Base-by-base conservation (phyloP, 1,284 basidiomycete genomes). In the Cryptococcus sp. region DNA sequence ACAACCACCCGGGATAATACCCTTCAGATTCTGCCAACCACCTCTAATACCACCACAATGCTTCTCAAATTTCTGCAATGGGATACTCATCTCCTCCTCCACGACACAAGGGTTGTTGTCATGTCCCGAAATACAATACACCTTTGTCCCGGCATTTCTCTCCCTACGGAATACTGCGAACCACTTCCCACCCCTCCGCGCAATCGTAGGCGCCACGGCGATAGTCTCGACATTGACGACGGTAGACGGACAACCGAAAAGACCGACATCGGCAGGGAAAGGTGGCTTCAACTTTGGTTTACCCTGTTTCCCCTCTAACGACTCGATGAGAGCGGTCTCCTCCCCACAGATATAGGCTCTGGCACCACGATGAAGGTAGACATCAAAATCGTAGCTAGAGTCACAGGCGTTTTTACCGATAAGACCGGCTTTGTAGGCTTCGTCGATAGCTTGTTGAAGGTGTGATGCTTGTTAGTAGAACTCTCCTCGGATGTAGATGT, bases 161-260 rank as follows among this genome's bases (percentile, higher is more conserved):
- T 91, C 88, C 46, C 95, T 81, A 33, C 95, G 95, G 68, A 98
- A 98, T 45, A 84, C 76, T 8, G 90, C 89, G 69, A 98, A 98
- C 95, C 95, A 98, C 14, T 83, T 67, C 1, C 84, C 83, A 51
- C 95, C 95, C 46, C 95, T 85, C 54, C 95, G 83, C 71, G 90
- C 92, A 66, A 98, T 98, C 2, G 95, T 98, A 0, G 95, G 96
- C 1, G 94, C 91, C 43, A 98, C 95, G 36, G 95, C 88, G 57
- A 98, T 91, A 5, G 95, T 98, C 81, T 98, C 96, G 58, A 98
- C 94, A 72, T 98, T 98, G 53, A 94, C 94, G 48, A 98, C 95
- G 7, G 96, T 98, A 2, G 91, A 90, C 0, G 94, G 94, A 78
- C 92, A 97, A 7, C 94, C 94, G 71, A 98, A 98, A 46, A 97